Base-by-base conservation (phyloP, 2,329 filamentous ascomycete genomes). In the Lachnellula subtilissima region DNA sequence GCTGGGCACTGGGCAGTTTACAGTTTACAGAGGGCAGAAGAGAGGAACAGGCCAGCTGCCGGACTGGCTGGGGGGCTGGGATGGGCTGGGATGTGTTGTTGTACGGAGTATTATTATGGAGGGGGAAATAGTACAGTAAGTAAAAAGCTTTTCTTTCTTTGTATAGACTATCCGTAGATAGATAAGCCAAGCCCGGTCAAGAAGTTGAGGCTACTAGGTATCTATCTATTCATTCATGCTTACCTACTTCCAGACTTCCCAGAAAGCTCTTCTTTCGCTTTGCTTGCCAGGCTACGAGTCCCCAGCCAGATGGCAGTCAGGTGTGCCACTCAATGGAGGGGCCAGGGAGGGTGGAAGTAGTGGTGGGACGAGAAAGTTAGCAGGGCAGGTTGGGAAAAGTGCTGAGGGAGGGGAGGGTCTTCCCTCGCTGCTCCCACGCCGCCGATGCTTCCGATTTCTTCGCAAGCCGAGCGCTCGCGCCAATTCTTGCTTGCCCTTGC, bases 381-480 rank as follows among this genome's bases (percentile, higher is more conserved):
- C 6, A 19, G 12, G 12, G 42, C 6, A 19, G 12, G 12, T n/a
- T 19, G 42, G 42, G 42, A 45, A 23, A 23, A 23, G n/a, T 12
- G 42, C 28, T 32, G 28, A 39, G 36, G 36, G 39, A 42, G 39
- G 37, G 14, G 39, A 19, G 39, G 17, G 14, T 6, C 7, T 47
- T 23, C 23, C 51, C 14, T 17, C 52, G 45, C 47, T 48, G 48
- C 47, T 47, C 56, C 53, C 50, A 49, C 56, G 52, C 49, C 52
- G 28, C 28, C 28, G 28, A 32, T 32, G 28, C 28, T 35, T 48
- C 15, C 39, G 17, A 43, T 48, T 46, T 57, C 54, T 22, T 57
- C 42, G 46, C 54, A 57, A 55, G 52, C 57, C 54, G 56, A 57
- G 52, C 54, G 52, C 55, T 60, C 58, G 52, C 58, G 58, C 58